Percentiles rank a stretch among this genome's conserved stretches.
These are phyloP conservation scores for Inosperma sp. DNA, from an alignment of 768 basidiomycete genomes.

Conservation along the genomic window DNA sequence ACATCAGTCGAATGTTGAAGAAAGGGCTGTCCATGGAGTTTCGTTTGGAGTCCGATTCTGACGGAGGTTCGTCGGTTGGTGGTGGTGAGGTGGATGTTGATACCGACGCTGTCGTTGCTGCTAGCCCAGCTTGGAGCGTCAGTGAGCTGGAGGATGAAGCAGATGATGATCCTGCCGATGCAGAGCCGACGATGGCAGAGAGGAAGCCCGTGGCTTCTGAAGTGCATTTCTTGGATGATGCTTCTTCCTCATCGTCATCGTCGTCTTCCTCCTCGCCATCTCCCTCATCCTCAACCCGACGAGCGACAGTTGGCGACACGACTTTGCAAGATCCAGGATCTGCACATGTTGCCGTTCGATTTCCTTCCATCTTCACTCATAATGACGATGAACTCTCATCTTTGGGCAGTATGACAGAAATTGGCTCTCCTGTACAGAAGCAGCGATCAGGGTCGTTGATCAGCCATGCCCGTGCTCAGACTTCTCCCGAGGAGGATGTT, in stretches of 20 bases:
- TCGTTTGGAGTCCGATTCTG: background rate
- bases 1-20: slow-evolving; percentile 3
- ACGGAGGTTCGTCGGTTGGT: background rate
- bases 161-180: no score
- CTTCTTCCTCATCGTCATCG: background rate
- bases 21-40: slow-evolving; percentile 4
- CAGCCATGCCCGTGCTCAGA: no score
- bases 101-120: background rate
- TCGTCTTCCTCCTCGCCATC: background rate
- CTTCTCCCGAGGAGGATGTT: no score
- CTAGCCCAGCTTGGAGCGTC: background rate
- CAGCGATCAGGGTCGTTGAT: no score
- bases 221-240: no score
- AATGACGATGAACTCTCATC: slow-evolving; percentile 5
- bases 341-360: slow-evolving; percentile 2
- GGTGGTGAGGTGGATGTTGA: slow-evolving; percentile 5
- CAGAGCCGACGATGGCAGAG: no score
- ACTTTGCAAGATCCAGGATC: slow-evolving; percentile 5
- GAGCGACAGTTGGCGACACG: slow-evolving; percentile 9
- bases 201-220: no score
- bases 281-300: slow-evolving; percentile 1
- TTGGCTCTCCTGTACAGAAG: no score
- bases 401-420: background rate
- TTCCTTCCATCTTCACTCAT: slow-evolving; percentile 8
- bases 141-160: background rate